Evolutionary conservation across 805 yeast species (phyloP).

Genomic region (Limtongozyma cylindracea): DNA sequence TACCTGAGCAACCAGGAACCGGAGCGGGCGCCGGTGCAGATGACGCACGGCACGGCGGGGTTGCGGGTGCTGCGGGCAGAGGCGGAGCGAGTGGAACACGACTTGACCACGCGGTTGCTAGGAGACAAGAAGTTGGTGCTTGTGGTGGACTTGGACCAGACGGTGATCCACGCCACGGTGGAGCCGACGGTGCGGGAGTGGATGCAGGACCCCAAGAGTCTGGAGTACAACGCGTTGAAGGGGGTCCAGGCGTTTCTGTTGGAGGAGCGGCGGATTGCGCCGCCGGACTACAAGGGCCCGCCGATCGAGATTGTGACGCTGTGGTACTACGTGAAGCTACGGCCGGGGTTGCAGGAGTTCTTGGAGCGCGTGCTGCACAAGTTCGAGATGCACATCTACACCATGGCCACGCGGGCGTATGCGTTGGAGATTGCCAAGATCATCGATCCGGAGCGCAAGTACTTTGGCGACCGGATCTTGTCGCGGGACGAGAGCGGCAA

Average conservation of each 20-base stretch:
- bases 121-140: slow-evolving; percentile 48
- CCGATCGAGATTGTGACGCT: slow-evolving; percentile 38
- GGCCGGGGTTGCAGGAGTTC: slow-evolving; percentile 72
- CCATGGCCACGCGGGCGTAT: slow-evolving; percentile 94
- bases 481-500: slow-evolving; percentile 92
- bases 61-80: slow-evolving; percentile 66
- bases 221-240: slow-evolving; percentile 63
- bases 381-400: slow-evolving; percentile 84
- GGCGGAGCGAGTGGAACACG: slow-evolving; percentile 62
- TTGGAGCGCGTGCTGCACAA: slow-evolving; percentile 31
- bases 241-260: slow-evolving; percentile 60
- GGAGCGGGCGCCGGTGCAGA: slow-evolving; percentile 61
- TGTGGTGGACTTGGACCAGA: slow-evolving; percentile 93
- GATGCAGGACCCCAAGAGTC: slow-evolving; percentile 69
- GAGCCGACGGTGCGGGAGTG: slow-evolving; percentile 95
- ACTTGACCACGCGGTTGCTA: slow-evolving; percentile 32
- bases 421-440: slow-evolving; percentile 76
- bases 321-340: slow-evolving; percentile 78
- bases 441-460: slow-evolving; percentile 71
- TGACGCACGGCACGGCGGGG: slow-evolving; percentile 76
- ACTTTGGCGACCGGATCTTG: slow-evolving; percentile 77
- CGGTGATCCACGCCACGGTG: slow-evolving; percentile 92
- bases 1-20: slow-evolving; percentile 43
- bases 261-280: slow-evolving; percentile 45
- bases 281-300: slow-evolving; percentile 32